A percentile compares a stretch with the other conserved stretches of the same genome.
phyloP scores from a whole-genome alignment of 441 rosid species.

The Jatropha multifida region DNA sequence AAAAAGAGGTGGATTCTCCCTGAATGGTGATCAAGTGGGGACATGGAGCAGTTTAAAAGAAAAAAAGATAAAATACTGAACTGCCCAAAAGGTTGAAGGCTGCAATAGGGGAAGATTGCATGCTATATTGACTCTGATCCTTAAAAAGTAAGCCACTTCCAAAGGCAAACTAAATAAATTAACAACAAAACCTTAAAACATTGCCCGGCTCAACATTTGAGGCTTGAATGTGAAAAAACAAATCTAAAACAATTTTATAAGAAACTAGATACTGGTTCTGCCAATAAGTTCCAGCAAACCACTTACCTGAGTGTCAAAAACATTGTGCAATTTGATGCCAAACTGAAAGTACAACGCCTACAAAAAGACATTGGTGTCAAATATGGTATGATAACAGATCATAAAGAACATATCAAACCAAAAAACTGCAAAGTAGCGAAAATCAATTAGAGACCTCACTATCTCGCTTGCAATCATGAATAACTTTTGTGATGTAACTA shows the following conservation, averaged over 20 bases:
- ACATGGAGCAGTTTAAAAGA: background rate
- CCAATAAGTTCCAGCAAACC: conserved; percentile 12
- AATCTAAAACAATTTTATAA: conserved; percentile 3
- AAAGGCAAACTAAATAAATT: background rate
- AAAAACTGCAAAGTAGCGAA: conserved; percentile 19
- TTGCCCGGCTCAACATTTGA: background rate
- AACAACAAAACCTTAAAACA: background rate
- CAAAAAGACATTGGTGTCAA: conserved; percentile 25
- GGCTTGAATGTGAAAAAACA: background rate
- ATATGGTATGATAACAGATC: background rate
- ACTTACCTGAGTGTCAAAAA: conserved; percentile 86
- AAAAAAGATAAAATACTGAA: background rate
- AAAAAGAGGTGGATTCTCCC: background rate
- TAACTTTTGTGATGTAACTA: conserved; percentile 76
- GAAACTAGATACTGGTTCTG: background rate
- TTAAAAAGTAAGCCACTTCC: background rate
- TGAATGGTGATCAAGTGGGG: background rate
- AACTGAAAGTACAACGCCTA: conserved; percentile 90
- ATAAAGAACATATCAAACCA: conserved; percentile 18
- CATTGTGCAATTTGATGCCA: conserved; percentile 82
- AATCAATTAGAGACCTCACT: conserved; percentile 76
- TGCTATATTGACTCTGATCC: background rate
- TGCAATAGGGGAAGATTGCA: background rate
- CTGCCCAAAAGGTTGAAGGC: background rate
- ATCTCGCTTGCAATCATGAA: conserved; percentile 98